Base-by-base conservation (phyloP, 2,329 filamentous ascomycete species). In the Seiridium cupressi region DNA sequence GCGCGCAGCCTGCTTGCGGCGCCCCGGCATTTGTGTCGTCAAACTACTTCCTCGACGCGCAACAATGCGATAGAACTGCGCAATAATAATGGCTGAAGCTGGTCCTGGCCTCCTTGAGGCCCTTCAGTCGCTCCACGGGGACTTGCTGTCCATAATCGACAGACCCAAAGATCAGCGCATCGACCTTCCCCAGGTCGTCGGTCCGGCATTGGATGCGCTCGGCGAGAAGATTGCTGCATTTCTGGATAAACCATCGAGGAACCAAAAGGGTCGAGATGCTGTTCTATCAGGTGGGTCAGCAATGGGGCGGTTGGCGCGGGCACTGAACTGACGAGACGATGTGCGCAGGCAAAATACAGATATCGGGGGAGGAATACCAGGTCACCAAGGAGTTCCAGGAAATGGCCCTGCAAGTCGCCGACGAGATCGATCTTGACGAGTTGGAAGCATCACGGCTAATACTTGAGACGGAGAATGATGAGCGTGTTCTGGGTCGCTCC, bases 301-400 rank as follows among this genome's bases (percentile, higher is more conserved):
- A n/a, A 46, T 3, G 2, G 46, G 6, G 48, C 44, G n/a, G 5
- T 4, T 4, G 4, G 31, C 31, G 18, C 31, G 26, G n/a, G 44
- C 35, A 36, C 34, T 18, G 34, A 18, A 18, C 49, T 53, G 34
- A 53, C 49, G n/a, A 31, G 11, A 8, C 11, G 8, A 13, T 10
- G 8, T 9, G 26, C 36, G 35, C 66, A 95, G 93, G 91, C 60
- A 93, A 91, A 72, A 81, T 98, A 66, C 86, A 80, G 40, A 77
- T 97, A 61, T 84, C 85, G 66, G 89, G 88, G 63, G 83, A 86
- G 40, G 86, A 93, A 69, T 98, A 92, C 74, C 79, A 83, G 31
- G 81, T 99, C 77, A 97, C 96, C 75, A 84, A 91, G 59, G 88
- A 92, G 63, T 98, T 99, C 75, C 88, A 94, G 70, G 89, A 97